phyloP scores from a whole-genome alignment of 2,329 filamentous ascomycete species.

The Pseudocercospora crystallina region DNA sequence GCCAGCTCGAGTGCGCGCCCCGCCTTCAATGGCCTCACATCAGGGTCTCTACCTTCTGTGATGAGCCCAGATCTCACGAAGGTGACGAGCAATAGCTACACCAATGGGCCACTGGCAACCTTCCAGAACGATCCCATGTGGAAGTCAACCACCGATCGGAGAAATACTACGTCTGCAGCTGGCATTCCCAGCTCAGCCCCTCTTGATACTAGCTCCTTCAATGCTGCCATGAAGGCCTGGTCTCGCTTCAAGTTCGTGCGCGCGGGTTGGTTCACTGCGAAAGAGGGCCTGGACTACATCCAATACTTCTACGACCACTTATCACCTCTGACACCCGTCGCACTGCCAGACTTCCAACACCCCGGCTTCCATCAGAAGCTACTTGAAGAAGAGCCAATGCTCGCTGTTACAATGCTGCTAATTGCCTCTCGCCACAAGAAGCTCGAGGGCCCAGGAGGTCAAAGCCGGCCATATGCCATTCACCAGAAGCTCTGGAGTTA shows the following conservation, averaged over 20 bases:
- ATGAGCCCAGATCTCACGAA: conserved; percentile 24
- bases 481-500: conserved; percentile 96
- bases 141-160: conserved; percentile 27
- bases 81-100: conserved; percentile 20
- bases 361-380: conserved; percentile 77
- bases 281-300: conserved; percentile 90
- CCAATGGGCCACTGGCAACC: conserved; percentile 21
- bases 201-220: conserved; percentile 38
- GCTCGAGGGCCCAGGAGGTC: conserved; percentile 74
- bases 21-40: conserved; percentile 26
- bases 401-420: conserved; percentile 86
- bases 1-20: conserved; percentile 29
- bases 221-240: conserved; percentile 82
- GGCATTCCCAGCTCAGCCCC: conserved; percentile 26
- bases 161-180: not conserved
- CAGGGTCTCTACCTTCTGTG: conserved; percentile 21
- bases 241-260: conserved; percentile 89
- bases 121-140: conserved; percentile 25
- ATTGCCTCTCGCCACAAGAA: conserved; percentile 85
- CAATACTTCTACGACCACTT: conserved; percentile 94
- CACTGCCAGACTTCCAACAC: conserved; percentile 82
- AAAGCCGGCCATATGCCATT: conserved; percentile 83
- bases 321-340: conserved; percentile 89
- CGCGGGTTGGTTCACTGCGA: conserved; percentile 91
- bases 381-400: conserved; percentile 85